Evolutionary conservation across 371 early-diverging fungal species (phyloP).

Genomic region (Nosema muscidifuracis): DNA sequence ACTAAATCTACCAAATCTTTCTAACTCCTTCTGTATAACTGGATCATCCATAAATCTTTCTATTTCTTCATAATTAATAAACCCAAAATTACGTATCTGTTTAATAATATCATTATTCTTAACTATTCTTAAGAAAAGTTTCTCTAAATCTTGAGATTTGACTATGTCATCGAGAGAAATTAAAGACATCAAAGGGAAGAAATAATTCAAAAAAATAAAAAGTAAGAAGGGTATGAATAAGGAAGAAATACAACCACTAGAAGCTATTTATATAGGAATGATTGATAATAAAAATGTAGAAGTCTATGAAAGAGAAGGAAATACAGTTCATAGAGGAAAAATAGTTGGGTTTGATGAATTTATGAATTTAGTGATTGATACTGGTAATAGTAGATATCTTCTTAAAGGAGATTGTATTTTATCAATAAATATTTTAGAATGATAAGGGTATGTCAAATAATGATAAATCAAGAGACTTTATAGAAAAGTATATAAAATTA

Average conservation of each 20-base stretch:
- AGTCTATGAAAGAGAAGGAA: conserved; percentile 18
- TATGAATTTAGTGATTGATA: conserved; percentile 41
- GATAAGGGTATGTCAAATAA: no score
- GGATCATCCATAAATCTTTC: background rate
- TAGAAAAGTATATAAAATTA: no score
- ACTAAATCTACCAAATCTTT: conserved; percentile 6
- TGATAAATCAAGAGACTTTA: no score
- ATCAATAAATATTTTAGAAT: conserved; percentile 5
- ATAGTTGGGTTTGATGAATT: conserved; percentile 49
- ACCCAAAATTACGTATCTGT: conserved; percentile 6
- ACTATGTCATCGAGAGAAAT: conserved; percentile 3
- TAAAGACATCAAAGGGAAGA: background rate
- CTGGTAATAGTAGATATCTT: background rate
- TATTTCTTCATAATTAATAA: background rate
- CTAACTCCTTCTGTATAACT: background rate
- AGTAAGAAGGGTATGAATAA: background rate
- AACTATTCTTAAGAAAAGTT: background rate
- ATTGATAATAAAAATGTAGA: conserved; percentile 15
- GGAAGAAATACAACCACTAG: conserved; percentile 28
- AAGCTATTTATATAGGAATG: conserved; percentile 23
- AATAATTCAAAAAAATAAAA: background rate
- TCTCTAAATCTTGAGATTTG: background rate
- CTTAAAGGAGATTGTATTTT: conserved; percentile 47
- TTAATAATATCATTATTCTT: conserved; percentile 1
- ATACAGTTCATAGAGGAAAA: conserved; percentile 11